Base-by-base conservation (phyloP, 129 eudicot species). In the Escallonia rubra region DNA sequence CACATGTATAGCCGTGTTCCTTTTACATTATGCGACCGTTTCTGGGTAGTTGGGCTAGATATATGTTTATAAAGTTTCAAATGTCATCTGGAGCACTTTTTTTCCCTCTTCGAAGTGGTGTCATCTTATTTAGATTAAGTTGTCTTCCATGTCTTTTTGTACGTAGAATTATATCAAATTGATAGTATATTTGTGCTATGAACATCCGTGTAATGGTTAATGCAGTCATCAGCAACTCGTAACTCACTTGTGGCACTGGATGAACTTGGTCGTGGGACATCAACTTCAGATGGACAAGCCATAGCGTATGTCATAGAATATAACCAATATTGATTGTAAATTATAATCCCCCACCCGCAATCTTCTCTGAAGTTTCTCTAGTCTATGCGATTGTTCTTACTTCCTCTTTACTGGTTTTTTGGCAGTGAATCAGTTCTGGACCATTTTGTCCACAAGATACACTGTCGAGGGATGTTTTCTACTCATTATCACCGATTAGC, bases 241-340 rank as follows among this genome's bases (percentile, higher is more conserved):
- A 80, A 72, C 64, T 94, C 99, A 65, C 89, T 94, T 72, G 99
- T 94, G 78, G 97, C 97, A 46, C 79, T 94, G 76, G 99, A 94
- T 83, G 99, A 94, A 71, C 97, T 94, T 80, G 99, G 99, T 68
- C 87, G 99, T 68, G 99, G 99, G 67, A 94, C 99, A 58, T 81
- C 99, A 68, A 89, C 99, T 23, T 94, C 99, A 64, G 99, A 94
- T 85, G 99, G 99, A 62, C 99, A 94, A 90, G 96, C 99, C 66
- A 89, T 94, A 74, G 97, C 99, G 99, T 94, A 87, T 63, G 96
- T 79, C 57, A 56, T 23, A 46, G 34, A 54, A 58, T 41, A 15
- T 8, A 12, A 3, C 52, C 49, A 8, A 63, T 41, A 23, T 11
- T 51, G n/a, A 11, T 39, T 68, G 6, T 57, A 12, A n/a, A 61